These are phyloP conservation scores for Coffea humblotiana DNA, from an alignment of 305 asterid genomes.

Conservation along the genomic window DNA sequence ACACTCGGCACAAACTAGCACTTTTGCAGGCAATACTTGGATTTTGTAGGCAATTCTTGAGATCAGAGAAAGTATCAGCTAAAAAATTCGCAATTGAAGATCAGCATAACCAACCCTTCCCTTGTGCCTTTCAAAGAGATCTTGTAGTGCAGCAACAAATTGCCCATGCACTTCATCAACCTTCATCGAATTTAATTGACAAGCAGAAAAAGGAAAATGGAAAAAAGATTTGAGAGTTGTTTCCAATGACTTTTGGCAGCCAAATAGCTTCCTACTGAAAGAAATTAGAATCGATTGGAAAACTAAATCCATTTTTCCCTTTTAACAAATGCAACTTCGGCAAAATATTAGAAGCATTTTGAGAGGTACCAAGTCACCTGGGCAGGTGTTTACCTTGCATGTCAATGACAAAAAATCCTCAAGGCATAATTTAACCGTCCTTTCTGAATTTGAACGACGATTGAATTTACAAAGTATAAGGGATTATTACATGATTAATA, in stretches of 20 bases:
- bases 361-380: neutral
- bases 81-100: slow-evolving; percentile 48
- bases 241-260: neutral
- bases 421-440: no score
- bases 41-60: no score
- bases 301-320: neutral
- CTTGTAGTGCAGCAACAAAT: slow-evolving; percentile 59
- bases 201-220: neutral
- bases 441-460: no score
- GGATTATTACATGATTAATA: no score
- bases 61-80: neutral
- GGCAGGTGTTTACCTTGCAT: no score
- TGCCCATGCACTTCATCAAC: slow-evolving; percentile 60
- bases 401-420: no score
- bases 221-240: neutral
- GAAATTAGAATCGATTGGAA: neutral
- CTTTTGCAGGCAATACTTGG: neutral
- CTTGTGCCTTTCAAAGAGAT: slow-evolving; percentile 70
- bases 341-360: neutral
- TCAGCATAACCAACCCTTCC: slow-evolving; percentile 55
- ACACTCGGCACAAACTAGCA: no score
- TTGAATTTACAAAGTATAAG: no score
- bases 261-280: neutral
- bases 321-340: neutral
- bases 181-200: slow-evolving; percentile 18